A percentile compares a stretch with the other conserved stretches of the same genome.
Evolutionary conservation across 1,284 basidiomycete genomes (phyloP).

Genomic region (Sanguinoderma infundibulare): DNA sequence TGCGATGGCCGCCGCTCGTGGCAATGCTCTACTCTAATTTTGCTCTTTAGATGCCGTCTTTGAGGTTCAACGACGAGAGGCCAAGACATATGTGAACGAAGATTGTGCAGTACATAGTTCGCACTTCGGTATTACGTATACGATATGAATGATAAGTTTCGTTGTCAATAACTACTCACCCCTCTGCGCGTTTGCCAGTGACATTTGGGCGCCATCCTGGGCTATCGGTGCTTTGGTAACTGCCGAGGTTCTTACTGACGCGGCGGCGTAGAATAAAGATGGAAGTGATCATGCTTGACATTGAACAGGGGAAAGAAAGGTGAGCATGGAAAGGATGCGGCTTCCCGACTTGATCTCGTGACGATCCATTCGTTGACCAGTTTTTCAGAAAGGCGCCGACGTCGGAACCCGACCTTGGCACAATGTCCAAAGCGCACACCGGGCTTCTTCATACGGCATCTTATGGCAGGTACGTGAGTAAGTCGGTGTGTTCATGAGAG

Average conservation of each 20-base stretch:
- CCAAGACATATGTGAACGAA: background rate
- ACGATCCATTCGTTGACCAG: background rate
- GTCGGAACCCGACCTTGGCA: slow-evolving; percentile 2
- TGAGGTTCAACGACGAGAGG: background rate
- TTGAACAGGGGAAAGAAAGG: background rate
- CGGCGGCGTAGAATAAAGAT: background rate
- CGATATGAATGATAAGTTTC: background rate
- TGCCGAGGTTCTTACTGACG: background rate
- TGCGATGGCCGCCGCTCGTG: background rate
- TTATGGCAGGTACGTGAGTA: slow-evolving; percentile 1
- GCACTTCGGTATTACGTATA: background rate
- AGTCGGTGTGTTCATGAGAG: background rate
- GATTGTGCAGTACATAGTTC: background rate
- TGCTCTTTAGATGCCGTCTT: background rate
- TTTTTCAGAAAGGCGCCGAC: background rate
- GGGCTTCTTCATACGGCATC: background rate
- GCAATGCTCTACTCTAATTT: background rate
- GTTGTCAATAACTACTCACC: background rate
- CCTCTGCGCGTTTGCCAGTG: background rate
- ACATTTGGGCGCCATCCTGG: background rate
- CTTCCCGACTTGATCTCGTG: background rate
- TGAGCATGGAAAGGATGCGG: background rate
- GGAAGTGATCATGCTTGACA: background rate
- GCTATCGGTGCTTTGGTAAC: background rate
- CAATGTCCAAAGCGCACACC: background rate